Percentiles rank a stretch among this genome's conserved stretches.
These are phyloP conservation scores for Ustilago trichophora DNA, from an alignment of 1,284 basidiomycete genomes.

Conservation along the genomic window DNA sequence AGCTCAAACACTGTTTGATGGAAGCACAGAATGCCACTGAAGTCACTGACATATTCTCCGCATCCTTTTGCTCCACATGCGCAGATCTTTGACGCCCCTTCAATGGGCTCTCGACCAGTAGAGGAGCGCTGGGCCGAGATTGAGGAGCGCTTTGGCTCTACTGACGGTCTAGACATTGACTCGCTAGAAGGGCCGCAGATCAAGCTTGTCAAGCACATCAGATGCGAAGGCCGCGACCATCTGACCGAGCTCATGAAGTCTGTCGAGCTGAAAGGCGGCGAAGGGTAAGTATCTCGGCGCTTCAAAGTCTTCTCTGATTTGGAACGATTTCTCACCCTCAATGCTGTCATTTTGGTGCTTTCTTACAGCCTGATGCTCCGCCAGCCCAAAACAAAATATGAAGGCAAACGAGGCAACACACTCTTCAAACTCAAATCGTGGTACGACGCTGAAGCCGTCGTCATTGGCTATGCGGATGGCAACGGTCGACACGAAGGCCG, in stretches of 20 bases:
- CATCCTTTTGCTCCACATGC: neutral
- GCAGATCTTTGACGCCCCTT: conserved; percentile 76
- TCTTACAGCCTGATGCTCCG: conserved; percentile 72
- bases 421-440: conserved; percentile 77
- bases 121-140: conserved; percentile 72
- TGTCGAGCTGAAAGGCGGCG: conserved; percentile 73
- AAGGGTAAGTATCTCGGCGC: conserved; percentile 68
- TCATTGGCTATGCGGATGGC: conserved; percentile 73
- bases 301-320: neutral
- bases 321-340: too few relatives aligned
- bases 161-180: conserved; percentile 49
- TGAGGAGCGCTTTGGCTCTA: conserved; percentile 70
- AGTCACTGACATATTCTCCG: too few relatives aligned
- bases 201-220: conserved; percentile 71
- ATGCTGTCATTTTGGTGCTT: neutral
- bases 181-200: conserved; percentile 67
- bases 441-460: conserved; percentile 75
- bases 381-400: conserved; percentile 71
- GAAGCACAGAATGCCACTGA: too few relatives aligned
- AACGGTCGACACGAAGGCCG: conserved; percentile 72
- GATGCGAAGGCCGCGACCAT: conserved; percentile 70
- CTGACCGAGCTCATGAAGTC: conserved; percentile 72
- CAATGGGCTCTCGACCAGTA: conserved; percentile 70
- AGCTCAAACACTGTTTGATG: too few relatives aligned
- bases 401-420: conserved; percentile 71